Evolutionary conservation across 2,329 filamentous ascomycete genomes (phyloP).

Genomic region (Talaromyces sp.): DNA sequence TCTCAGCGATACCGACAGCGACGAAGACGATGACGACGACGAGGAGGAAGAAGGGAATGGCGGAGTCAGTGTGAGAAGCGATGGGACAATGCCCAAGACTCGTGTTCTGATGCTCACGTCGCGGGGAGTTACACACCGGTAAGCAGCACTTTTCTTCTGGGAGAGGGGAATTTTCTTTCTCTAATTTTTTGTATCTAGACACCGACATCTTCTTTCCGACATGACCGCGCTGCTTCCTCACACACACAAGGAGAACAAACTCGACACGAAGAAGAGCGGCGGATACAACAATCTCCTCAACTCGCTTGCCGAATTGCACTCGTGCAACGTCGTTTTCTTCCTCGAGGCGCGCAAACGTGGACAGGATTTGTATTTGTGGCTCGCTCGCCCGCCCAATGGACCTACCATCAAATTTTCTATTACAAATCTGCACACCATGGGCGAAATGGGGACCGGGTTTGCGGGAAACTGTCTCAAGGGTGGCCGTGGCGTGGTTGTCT

Average conservation of each 20-base stretch:
- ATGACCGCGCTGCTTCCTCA: conserved; percentile 85
- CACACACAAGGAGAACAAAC: conserved; percentile 88
- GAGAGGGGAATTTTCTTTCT: background rate
- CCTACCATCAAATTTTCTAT: conserved; percentile 57
- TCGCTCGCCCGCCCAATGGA: conserved; percentile 83
- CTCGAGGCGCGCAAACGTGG: conserved; percentile 86
- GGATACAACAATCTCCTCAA: conserved; percentile 68
- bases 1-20: conserved; percentile 30
- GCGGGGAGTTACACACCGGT: conserved; percentile 85
- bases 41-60: conserved; percentile 11
- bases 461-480: conserved; percentile 96
- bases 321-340: conserved; percentile 91
- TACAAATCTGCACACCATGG: conserved; percentile 80
- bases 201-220: conserved; percentile 88
- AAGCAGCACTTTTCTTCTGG: no score
- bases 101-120: conserved; percentile 86
- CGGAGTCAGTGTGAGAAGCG: conserved; percentile 19
- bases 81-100: conserved; percentile 39
- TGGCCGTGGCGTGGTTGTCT: conserved; percentile 82
- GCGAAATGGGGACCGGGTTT: conserved; percentile 64
- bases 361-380: conserved; percentile 64
- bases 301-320: conserved; percentile 71
- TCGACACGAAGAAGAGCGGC: conserved; percentile 74
- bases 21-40: conserved; percentile 17
- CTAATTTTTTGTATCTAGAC: conserved; percentile 50